A percentile compares a stretch with the other conserved stretches of the same genome.
phyloP scores from a whole-genome alignment of 441 rosid species.

The Mallotus repandus region DNA sequence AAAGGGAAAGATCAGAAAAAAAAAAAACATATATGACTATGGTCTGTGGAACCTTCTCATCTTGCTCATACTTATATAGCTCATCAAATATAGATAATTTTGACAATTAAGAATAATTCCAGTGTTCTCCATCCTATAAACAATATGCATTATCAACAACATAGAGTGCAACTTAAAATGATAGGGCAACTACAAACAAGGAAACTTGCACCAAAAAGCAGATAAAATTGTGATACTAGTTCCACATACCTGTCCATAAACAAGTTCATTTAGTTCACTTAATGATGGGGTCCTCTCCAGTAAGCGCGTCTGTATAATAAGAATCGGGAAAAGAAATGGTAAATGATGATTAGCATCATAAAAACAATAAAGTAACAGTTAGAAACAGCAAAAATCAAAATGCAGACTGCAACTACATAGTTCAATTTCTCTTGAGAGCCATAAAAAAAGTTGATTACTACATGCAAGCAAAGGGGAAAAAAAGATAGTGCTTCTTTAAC shows the following conservation, averaged over 20 bases:
- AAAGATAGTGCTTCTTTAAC: no score
- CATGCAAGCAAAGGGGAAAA: background rate
- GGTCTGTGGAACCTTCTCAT: background rate
- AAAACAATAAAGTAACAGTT: background rate
- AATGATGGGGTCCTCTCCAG: conserved; percentile 92
- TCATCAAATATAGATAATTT: background rate
- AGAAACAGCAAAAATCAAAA: conserved; percentile 6
- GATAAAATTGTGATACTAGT: conserved; percentile 5
- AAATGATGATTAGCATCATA: background rate
- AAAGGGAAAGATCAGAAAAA: no score
- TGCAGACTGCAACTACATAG: background rate
- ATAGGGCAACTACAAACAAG: background rate
- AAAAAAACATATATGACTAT: background rate
- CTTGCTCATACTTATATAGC: background rate
- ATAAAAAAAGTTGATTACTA: background rate
- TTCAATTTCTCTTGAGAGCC: background rate
- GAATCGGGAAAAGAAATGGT: conserved; percentile 9
- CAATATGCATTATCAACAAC: background rate
- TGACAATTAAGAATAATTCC: background rate
- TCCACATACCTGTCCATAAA: conserved; percentile 85
- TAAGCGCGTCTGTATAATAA: conserved; percentile 58
- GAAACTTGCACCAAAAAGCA: background rate
- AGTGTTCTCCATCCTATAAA: background rate
- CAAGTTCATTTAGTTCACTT: conserved; percentile 90
- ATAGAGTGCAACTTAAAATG: background rate